Percentiles rank a stretch among this genome's conserved stretches.
phyloP scores from a whole-genome alignment of 169 alveolate species.

The Plasmodium inui region DNA sequence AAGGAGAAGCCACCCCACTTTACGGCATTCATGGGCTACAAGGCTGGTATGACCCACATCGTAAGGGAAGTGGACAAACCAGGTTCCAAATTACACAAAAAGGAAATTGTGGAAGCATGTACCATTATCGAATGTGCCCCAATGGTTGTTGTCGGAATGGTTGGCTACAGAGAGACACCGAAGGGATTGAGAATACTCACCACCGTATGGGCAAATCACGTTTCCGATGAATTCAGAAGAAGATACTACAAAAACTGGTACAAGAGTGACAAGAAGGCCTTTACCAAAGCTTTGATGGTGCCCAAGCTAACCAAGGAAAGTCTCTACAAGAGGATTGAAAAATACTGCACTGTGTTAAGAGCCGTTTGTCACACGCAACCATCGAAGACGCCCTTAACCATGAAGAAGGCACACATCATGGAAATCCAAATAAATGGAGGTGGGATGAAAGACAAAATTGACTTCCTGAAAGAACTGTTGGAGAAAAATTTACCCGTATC shows the following conservation, averaged over 20 bases:
- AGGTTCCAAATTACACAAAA: conserved; percentile 98
- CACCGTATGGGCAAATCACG: conserved; percentile 99
- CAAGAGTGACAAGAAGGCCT: conserved; percentile 98
- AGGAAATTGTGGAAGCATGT: conserved; percentile 99
- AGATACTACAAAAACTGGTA: conserved; percentile 99
- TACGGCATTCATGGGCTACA: conserved; percentile 99
- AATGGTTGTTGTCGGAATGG: conserved; percentile 98
- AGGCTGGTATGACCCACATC: conserved; percentile 99
- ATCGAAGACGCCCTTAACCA: conserved; percentile 94
- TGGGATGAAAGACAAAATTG: conserved; percentile 96
- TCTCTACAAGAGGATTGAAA: conserved; percentile 94
- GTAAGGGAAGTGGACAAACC: conserved; percentile 98
- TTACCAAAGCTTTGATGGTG: conserved; percentile 95
- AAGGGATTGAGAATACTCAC: conserved; percentile 98
- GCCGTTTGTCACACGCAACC: conserved; percentile 99
- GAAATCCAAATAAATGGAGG: conserved; percentile 99
- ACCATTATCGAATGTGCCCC: conserved; percentile 99
- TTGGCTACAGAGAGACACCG: conserved; percentile 99
- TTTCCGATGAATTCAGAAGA: conserved; percentile 97
- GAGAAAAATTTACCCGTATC: conserved; percentile 97
- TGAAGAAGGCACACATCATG: conserved; percentile 98
- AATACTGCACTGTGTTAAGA: conserved; percentile 98
- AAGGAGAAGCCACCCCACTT: conserved; percentile 95
- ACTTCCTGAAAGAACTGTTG: conserved; percentile 94
- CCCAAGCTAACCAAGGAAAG: conserved; percentile 92